Evolutionary conservation across 1,284 basidiomycete species (phyloP), one percentile per base, ranked within the genome.

Genomic region (Rhodotorula sp.): DNA sequence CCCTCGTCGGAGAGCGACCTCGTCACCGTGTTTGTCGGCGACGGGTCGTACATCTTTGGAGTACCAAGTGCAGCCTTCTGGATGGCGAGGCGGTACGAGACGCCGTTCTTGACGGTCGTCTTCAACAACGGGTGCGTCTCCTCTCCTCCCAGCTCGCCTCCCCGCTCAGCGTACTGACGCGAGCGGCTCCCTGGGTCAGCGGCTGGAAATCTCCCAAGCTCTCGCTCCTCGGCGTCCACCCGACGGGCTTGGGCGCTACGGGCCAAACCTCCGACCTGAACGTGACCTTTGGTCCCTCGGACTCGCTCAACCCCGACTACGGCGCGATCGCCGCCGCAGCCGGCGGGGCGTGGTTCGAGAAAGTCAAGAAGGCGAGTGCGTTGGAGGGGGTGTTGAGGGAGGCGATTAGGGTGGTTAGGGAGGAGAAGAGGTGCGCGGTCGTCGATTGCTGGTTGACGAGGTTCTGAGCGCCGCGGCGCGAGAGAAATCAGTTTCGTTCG

Each of bases 101-200:
- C 88, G 46, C 88, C 88, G 1, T 89, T 88, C 80, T 78, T 90
- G 32, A 89, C 88, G 0, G 81, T 90, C 70, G 81, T 90, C 1
- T 79, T 90, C 36, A 89, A 89, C 77, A 90, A 90, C 66, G 87
- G 87, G 4, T 59, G 32, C 47, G 58, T 49, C 46, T 13, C 22
- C 1, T 7, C 8, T 29, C 27, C 9, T 87, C 54, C 29, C 27
- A 59, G 52, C 30, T n/a, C 20, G 20, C 15, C 44, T 34, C 59
- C 4, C 10, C 30, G 58, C 36, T 32, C 15, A 7, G 20, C 34
- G n/a, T 13, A 44, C 54, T 63, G 39, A 47, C 66, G 39, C 4
- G 9, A 44, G 13, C 3, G 46, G 15, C 52, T 20, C 39, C 4
- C 27, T 30, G 47, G 22, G 39, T 55, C 36, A 59, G 17, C 48